Conservation (phyloP, 2,329 filamentous ascomycete genomes). For the Penicillium brevicompactum region DNA sequence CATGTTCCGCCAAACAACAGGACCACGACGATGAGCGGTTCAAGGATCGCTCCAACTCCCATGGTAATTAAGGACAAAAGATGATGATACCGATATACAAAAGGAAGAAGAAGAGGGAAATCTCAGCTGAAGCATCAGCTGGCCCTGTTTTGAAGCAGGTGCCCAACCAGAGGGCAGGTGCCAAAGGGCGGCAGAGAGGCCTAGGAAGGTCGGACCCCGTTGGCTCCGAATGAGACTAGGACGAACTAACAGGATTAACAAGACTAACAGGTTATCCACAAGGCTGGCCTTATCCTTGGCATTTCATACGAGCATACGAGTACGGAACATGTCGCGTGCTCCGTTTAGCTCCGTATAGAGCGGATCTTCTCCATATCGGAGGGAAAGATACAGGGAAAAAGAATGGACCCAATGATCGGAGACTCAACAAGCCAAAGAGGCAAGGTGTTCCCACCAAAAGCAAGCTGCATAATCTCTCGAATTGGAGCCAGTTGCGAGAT, state of each 20-base stretch:
- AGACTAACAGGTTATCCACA: not conserved
- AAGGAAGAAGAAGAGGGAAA: not conserved
- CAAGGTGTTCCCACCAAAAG: no score
- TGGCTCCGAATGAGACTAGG: not conserved
- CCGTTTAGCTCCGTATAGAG: not conserved
- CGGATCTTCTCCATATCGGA: not conserved
- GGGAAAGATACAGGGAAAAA: no score
- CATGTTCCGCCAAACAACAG: slow-evolving; percentile 64
- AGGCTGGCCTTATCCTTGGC: not conserved
- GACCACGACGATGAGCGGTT: slow-evolving; percentile 63
- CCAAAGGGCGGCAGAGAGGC: not conserved
- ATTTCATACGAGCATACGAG: not conserved
- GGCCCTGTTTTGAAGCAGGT: not conserved
- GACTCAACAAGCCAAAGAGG: no score
- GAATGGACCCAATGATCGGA: no score
- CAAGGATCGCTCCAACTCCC: slow-evolving; percentile 60
- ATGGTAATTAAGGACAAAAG: slow-evolving; percentile 33
- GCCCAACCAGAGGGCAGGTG: slow-evolving; percentile 3
- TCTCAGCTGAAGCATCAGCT: not conserved
- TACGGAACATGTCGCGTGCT: not conserved
- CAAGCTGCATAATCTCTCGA: no score
- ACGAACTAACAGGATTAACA: no score
- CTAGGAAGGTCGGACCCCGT: not conserved
- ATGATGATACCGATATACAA: not conserved
- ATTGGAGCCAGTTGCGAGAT: no score